phyloP scores from a whole-genome alignment of 192 early-diverging fungal genomes.

The Coemansia sp. region DNA sequence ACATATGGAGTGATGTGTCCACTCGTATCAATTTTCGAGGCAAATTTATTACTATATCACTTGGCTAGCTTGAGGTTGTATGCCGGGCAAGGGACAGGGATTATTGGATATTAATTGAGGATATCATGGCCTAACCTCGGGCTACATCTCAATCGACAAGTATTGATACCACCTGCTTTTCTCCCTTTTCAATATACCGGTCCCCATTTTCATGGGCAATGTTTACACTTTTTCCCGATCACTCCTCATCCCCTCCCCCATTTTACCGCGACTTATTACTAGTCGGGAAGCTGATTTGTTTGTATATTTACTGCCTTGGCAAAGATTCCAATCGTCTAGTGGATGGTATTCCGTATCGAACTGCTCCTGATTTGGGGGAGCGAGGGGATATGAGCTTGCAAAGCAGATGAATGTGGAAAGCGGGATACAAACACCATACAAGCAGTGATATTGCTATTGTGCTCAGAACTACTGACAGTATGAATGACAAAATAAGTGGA shows the following conservation, averaged over 20 bases:
- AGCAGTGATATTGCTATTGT: constrained; percentile 1
- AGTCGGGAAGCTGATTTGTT: neutral
- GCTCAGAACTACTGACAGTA: neutral
- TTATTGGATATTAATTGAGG: neutral
- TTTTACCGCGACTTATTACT: neutral
- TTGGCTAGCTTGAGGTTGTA: neutral
- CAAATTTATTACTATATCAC: neutral
- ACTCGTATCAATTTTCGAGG: neutral
- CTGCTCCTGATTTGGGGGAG: neutral
- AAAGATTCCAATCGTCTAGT: neutral
- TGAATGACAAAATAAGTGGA: neutral
- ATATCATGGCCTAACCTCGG: neutral
- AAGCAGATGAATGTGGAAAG: neutral
- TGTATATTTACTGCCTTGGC: neutral
- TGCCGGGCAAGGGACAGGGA: neutral
- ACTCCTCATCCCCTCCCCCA: neutral
- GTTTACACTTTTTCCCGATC: neutral
- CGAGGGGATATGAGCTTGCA: neutral
- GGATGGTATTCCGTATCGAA: neutral
- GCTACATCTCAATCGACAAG: neutral
- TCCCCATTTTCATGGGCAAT: neutral
- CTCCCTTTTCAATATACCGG: neutral
- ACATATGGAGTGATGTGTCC: neutral
- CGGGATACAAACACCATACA: neutral
- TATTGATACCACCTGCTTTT: neutral